Percentiles rank a stretch among this genome's conserved stretches.
Conservation (phyloP, 1,284 basidiomycete genomes). For the Mixia osmundae region DNA sequence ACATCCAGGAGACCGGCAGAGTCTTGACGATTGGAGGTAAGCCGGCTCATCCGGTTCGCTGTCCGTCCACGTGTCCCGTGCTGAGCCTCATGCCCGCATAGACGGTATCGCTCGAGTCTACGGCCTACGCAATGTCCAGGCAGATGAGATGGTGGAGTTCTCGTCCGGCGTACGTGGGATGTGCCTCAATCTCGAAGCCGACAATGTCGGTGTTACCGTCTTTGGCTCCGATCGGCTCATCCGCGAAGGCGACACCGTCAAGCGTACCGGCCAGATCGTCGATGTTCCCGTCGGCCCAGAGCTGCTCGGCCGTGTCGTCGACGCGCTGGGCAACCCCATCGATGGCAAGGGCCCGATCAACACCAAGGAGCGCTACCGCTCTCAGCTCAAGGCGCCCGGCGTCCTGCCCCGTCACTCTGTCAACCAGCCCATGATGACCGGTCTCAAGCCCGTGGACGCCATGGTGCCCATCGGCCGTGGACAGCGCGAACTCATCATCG, state of each 20-base stretch:
- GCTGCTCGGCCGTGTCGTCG: slow-evolving; percentile 93
- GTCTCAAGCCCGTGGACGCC: slow-evolving; percentile 98
- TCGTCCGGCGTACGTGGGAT: slow-evolving; percentile 59
- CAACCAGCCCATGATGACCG: slow-evolving; percentile 99
- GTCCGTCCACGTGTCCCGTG: neutral
- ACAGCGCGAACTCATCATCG: slow-evolving; percentile 99
- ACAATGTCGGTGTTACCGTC: slow-evolving; percentile 98
- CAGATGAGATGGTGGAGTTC: slow-evolving; percentile 99
- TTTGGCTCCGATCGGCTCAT: slow-evolving; percentile 98
- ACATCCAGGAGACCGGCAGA: slow-evolving; percentile 96
- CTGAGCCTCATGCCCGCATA: neutral
- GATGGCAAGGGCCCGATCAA: slow-evolving; percentile 97
- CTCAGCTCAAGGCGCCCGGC: slow-evolving; percentile 94
- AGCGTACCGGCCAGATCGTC: slow-evolving; percentile 98
- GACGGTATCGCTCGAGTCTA: slow-evolving; percentile 32
- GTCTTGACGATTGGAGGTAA: slow-evolving; percentile 98
- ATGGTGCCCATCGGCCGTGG: slow-evolving; percentile 99
- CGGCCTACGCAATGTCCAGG: slow-evolving; percentile 23
- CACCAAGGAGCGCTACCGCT: slow-evolving; percentile 75
- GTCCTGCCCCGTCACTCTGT: slow-evolving; percentile 97
- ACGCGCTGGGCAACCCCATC: slow-evolving; percentile 97
- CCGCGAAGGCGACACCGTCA: slow-evolving; percentile 99
- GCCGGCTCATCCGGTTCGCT: slow-evolving; percentile 44
- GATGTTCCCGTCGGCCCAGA: slow-evolving; percentile 93
- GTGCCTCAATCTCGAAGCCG: slow-evolving; percentile 98